phyloP scores from a whole-genome alignment of 495 filamentous ascomycete species.

The Lasiosphaeris hirsuta region DNA sequence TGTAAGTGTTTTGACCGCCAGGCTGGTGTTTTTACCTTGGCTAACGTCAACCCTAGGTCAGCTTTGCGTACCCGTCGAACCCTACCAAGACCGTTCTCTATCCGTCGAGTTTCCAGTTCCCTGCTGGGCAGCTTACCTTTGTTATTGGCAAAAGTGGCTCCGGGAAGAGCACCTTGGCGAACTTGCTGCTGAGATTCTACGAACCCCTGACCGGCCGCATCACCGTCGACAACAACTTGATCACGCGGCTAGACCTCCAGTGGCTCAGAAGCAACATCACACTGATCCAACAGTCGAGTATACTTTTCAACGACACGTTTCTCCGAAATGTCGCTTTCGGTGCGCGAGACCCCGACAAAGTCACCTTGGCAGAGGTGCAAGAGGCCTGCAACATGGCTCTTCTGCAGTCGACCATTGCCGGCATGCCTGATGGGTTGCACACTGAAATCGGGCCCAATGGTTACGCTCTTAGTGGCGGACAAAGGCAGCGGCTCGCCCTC shows the following conservation, averaged over 20 bases:
- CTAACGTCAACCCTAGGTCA: conserved; percentile 49
- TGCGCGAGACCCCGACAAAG: conserved; percentile 42
- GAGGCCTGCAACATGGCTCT: conserved; percentile 62
- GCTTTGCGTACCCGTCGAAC: conserved; percentile 81
- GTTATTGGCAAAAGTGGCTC: conserved; percentile 85
- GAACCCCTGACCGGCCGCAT: conserved; percentile 63
- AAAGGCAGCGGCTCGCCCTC: conserved; percentile 72
- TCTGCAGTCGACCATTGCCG: conserved; percentile 66
- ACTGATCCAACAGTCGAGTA: conserved; percentile 76
- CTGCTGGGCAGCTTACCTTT: conserved; percentile 70
- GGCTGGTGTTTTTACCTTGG: not conserved
- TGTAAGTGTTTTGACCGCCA: conserved; percentile 44
- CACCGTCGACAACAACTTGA: conserved; percentile 60
- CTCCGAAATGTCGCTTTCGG: conserved; percentile 80
- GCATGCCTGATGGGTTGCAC: conserved; percentile 69
- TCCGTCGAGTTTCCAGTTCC: conserved; percentile 60
- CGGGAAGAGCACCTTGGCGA: conserved; percentile 87
- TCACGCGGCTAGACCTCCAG: conserved; percentile 58
- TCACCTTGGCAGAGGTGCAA: conserved; percentile 53
- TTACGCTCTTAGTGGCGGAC: conserved; percentile 76
- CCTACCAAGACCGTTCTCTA: conserved; percentile 59
- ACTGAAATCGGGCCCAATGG: conserved; percentile 71
- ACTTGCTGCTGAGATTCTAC: conserved; percentile 77
- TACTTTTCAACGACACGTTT: conserved; percentile 82
- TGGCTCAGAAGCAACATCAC: conserved; percentile 83